phyloP scores from a whole-genome alignment of 2,329 filamentous ascomycete species.

The Apiospora pterosperma region DNA sequence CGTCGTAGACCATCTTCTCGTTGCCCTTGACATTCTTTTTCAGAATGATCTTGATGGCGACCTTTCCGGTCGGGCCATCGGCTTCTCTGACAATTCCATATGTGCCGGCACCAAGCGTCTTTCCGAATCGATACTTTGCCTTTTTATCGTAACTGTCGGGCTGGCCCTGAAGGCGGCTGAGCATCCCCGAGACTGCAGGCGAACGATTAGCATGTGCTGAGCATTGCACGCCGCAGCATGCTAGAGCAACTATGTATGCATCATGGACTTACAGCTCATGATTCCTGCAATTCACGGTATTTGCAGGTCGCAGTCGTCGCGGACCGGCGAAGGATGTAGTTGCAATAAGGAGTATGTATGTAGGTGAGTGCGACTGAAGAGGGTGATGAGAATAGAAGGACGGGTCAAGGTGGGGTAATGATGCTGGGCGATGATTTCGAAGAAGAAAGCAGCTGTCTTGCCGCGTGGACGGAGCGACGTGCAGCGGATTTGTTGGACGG shows the following conservation, averaged over 20 bases:
- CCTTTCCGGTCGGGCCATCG: constrained; percentile 77
- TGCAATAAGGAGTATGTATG: background rate
- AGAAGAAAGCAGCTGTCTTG: background rate
- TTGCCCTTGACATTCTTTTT: constrained; percentile 99
- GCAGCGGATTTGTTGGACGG: background rate
- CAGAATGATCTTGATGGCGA: constrained; percentile 97
- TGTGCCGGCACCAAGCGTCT: constrained; percentile 91
- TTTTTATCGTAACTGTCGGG: constrained; percentile 99
- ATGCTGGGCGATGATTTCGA: background rate
- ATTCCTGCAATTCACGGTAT: background rate
- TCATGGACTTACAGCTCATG: constrained; percentile 8
- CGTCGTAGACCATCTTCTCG: constrained; percentile 98
- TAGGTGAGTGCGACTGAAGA: background rate
- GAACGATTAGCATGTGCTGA: constrained; percentile 8
- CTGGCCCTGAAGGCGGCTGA: constrained; percentile 94
- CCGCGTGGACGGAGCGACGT: background rate
- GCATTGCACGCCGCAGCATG: background rate
- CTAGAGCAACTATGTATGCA: background rate
- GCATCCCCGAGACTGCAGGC: constrained; percentile 73
- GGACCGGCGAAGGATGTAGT: background rate
- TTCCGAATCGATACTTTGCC: constrained; percentile 88
- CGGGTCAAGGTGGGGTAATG: constrained; percentile 5
- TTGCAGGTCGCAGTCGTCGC: constrained; percentile 5
- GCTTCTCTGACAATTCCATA: constrained; percentile 98
- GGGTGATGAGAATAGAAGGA: background rate